These are phyloP conservation scores for Hypsizygus marmoreus DNA, from an alignment of 768 basidiomycete species.

Conservation along the genomic window DNA sequence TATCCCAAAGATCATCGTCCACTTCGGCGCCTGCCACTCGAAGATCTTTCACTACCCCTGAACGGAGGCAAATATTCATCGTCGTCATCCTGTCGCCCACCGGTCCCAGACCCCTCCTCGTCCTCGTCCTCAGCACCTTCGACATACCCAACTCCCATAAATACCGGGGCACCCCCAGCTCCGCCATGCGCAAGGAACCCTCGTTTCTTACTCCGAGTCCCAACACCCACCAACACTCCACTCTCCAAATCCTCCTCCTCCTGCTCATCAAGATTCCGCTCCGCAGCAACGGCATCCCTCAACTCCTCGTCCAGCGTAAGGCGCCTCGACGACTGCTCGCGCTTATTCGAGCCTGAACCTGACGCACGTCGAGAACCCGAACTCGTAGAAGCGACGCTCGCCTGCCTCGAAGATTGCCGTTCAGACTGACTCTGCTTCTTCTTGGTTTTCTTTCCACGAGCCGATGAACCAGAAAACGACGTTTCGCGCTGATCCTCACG, in stretches of 20 bases:
- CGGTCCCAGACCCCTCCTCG: not conserved
- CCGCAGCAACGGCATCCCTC: slow-evolving; percentile 44
- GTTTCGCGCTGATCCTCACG: slow-evolving; percentile 1
- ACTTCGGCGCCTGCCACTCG: too few relatives aligned
- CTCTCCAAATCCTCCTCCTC: slow-evolving; percentile 48
- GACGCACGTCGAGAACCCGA: not conserved
- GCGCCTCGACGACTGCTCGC: slow-evolving; percentile 23
- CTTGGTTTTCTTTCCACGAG: not conserved
- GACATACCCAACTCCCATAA: slow-evolving; percentile 70
- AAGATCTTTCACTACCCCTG: too few relatives aligned
- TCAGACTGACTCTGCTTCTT: not conserved
- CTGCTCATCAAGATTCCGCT: slow-evolving; percentile 31
- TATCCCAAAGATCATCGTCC: too few relatives aligned
- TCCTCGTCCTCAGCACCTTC: slow-evolving; percentile 47
- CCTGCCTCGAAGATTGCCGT: not conserved
- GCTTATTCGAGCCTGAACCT: slow-evolving; percentile 21
- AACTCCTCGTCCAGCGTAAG: slow-evolving; percentile 73
- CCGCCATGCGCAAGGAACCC: slow-evolving; percentile 79
- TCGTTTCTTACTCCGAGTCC: slow-evolving; percentile 49
- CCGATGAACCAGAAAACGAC: not conserved
- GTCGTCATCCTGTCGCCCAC: not conserved
- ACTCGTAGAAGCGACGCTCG: not conserved
- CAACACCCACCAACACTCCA: slow-evolving; percentile 54
- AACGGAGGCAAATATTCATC: slow-evolving; percentile 12
- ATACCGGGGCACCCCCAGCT: slow-evolving; percentile 68